A percentile compares a stretch with the other conserved stretches of the same genome.
Evolutionary conservation across 768 basidiomycete species (phyloP).

Genomic region (Suillus discolor): DNA sequence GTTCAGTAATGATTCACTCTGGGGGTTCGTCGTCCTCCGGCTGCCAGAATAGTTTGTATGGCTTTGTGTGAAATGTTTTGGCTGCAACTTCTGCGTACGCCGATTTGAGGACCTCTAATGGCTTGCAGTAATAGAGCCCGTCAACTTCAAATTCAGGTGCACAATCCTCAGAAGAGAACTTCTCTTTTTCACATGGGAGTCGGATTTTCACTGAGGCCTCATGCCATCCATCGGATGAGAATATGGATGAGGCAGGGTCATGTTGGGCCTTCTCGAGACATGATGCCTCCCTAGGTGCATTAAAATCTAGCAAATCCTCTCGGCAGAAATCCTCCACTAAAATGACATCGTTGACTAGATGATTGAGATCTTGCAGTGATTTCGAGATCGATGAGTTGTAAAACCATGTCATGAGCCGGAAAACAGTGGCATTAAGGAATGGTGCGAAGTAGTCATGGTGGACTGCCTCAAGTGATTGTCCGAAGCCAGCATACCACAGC

Average conservation of each 20-base stretch:
- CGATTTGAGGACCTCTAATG: background rate
- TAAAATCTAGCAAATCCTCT: slow-evolving; percentile 9
- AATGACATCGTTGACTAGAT: slow-evolving; percentile 8
- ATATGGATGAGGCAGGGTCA: background rate
- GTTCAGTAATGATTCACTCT: background rate
- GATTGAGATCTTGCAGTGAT: slow-evolving; percentile 3
- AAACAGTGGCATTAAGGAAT: background rate
- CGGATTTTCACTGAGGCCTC: background rate
- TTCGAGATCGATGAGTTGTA: slow-evolving; percentile 2
- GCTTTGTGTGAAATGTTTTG: background rate
- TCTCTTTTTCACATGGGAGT: background rate
- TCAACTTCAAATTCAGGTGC: slow-evolving; percentile 1
- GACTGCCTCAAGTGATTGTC: background rate
- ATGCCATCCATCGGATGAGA: background rate
- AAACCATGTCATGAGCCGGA: slow-evolving; percentile 10
- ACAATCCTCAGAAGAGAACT: background rate
- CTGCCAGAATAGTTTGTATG: slow-evolving; percentile 10
- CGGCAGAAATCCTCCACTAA: slow-evolving; percentile 7
- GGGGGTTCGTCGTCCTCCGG: background rate
- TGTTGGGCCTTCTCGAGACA: background rate
- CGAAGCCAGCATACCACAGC: background rate
- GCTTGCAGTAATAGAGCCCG: slow-evolving; percentile 1
- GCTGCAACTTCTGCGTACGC: background rate
- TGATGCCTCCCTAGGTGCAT: background rate
- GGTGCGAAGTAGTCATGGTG: background rate